Base-by-base conservation (phyloP, 257 asterid genomes). In the Prunella vulgaris region DNA sequence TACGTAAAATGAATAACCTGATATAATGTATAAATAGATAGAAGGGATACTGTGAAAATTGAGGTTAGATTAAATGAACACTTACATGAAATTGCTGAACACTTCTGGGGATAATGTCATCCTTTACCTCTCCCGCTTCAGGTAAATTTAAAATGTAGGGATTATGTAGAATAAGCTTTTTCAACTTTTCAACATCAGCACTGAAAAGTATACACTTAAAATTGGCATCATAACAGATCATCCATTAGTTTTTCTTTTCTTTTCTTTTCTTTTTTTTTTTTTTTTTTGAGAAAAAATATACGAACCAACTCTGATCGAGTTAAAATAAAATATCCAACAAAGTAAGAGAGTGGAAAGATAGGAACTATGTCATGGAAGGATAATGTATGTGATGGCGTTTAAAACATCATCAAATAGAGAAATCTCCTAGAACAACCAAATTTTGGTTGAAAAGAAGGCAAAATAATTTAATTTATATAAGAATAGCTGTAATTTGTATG, bases 51-150 rank as follows among this genome's bases (percentile, higher is more conserved):
- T 15, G 32, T 12, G 30, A 28, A 20, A 51, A 48, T 10, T n/a
- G 62, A 28, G 53, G 13, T 24, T 10, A 63, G 18, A 63, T n/a
- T 22, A 18, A 28, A n/a, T 10, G 32, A 71, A 13, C 32, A 61
- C 96, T 91, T 82, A 91, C 99, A 81, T 88, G 85, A 76, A 82
- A 91, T 66, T 94, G 99, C 84, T 94, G 97, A 60, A 94, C 96
- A 73, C 86, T 94, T 71, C 69, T 84, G 58, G 99, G 97, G 77
- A 94, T 66, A 22, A 91, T 77, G 57, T 91, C 97, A 72, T 94
- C 97, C 84, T 89, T 94, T 54, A 77, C 82, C 15, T 87, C 88
- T 48, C 97, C 97, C 37, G 86, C 88, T 80, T 94, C 96, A 21
- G 96, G 90, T 74, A 91, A 79, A 61, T 95, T 89, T 56, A 94